Conservation (phyloP, 495 filamentous ascomycete species). For the Venustampulla echinocandica region DNA sequence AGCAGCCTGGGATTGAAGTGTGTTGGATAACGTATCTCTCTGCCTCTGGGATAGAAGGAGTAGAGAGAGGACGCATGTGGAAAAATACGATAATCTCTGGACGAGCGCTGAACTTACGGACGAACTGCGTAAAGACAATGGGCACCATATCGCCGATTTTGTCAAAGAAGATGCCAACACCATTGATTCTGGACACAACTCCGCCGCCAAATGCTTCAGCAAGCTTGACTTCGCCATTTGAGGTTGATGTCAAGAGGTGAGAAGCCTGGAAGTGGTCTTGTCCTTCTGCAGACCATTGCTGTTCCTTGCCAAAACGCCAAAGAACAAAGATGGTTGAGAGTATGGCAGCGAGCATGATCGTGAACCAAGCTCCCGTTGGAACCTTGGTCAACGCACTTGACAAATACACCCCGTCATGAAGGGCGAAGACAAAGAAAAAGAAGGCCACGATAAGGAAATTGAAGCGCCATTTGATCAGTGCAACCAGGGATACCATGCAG, state of each 20-base stretch:
- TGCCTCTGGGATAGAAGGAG: slow-evolving; percentile 36
- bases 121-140: slow-evolving; percentile 54
- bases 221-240: slow-evolving; percentile 24
- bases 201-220: slow-evolving; percentile 37
- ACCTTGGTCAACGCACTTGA: slow-evolving; percentile 61
- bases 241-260: slow-evolving; percentile 31
- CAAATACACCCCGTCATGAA: slow-evolving; percentile 56
- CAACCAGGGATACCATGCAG: slow-evolving; percentile 57
- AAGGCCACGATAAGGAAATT: slow-evolving; percentile 46
- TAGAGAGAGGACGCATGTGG: slow-evolving; percentile 50
- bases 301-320: slow-evolving; percentile 68
- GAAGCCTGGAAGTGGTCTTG: slow-evolving; percentile 46
- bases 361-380: slow-evolving; percentile 68
- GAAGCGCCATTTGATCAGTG: slow-evolving; percentile 58
- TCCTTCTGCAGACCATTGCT: slow-evolving; percentile 60
- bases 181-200: slow-evolving; percentile 35
- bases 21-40: slow-evolving; percentile 34
- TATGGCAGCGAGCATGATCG: slow-evolving; percentile 50
- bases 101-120: slow-evolving; percentile 50
- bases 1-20: slow-evolving; percentile 45
- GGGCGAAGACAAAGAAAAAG: slow-evolving; percentile 53
- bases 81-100: slow-evolving; percentile 55
- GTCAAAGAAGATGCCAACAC: slow-evolving; percentile 59
- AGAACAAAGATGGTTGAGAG: slow-evolving; percentile 53
- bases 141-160: slow-evolving; percentile 49